These are phyloP conservation scores for Rhodamnia argentea DNA, from an alignment of 345 rosid species.

Conservation along the genomic window DNA sequence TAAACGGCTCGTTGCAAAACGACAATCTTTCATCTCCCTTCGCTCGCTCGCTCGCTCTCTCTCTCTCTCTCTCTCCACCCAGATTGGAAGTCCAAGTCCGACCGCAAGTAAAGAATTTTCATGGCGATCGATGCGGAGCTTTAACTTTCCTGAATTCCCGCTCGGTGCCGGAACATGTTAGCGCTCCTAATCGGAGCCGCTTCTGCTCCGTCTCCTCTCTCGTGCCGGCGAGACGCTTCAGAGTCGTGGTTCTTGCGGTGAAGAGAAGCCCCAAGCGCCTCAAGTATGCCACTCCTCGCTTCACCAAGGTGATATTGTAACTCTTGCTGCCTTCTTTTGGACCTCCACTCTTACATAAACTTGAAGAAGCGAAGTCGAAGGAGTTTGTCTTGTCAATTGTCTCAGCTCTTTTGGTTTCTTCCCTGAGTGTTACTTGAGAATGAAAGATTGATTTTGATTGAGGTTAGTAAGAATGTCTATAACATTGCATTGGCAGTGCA, in stretches of 20 bases:
- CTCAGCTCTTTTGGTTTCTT: not conserved
- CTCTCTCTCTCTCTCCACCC: not conserved
- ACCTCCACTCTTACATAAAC: not conserved
- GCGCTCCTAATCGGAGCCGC: not conserved
- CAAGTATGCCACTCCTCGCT: slow-evolving; percentile 74
- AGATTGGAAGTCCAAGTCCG: not conserved
- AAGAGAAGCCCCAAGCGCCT: slow-evolving; percentile 94
- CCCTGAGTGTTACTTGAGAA: not conserved
- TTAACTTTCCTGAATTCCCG: not conserved
- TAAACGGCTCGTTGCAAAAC: not conserved
- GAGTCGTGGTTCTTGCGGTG: slow-evolving; percentile 35
- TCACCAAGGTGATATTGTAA: slow-evolving; percentile 35
- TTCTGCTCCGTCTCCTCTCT: not conserved
- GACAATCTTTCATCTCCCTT: not conserved
- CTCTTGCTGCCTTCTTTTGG: not conserved
- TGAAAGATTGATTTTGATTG: not conserved
- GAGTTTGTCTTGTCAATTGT: not conserved
- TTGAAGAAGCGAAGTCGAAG: not conserved
- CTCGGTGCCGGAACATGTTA: not conserved
- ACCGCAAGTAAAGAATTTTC: not conserved
- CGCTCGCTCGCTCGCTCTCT: no score
- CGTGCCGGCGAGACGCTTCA: not conserved
- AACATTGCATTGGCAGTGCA: not conserved
- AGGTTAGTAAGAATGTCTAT: not conserved
- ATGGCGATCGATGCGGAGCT: not conserved